Evolutionary conservation across 1,284 basidiomycete genomes (phyloP), one percentile per base, ranked within the genome.

Genomic region (Pulchroboletus neoregius): DNA sequence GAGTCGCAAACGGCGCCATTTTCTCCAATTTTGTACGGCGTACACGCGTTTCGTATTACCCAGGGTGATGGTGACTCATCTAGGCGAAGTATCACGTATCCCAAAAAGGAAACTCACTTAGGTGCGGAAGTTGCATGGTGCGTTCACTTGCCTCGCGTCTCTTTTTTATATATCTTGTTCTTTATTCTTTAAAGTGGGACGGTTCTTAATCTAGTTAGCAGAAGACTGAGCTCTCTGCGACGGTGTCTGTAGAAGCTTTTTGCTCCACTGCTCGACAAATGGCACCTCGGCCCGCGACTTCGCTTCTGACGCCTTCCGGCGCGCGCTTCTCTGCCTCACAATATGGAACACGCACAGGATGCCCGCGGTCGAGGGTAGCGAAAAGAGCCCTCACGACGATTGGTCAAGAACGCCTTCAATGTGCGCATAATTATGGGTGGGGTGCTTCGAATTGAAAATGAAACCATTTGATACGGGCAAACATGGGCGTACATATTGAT

Each of bases 311-410:
- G 46, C 47, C 31, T 41, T 60, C 27, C 32, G 49, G 48, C 34
- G 61, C 46, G 48, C 58, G 28, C 49, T 54, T 51, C 55, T 56
- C 48, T 45, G 35, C 49, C 48, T 60, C 47, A 49, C 52, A 16
- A 48, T 57, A 58, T 56, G 52, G 59, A 62, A 60, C 54, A 45
- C 45, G 60, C 58, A 62, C 60, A 62, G 60, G 60, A 60, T 62
- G 7, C 6, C 48, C 52, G 63, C 42, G 60, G 60, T 63, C 39
- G 58, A 62, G 60, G 60, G 60, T 39, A 58, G 34, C 35, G 40
- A 40, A 27, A 39, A 31, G n/a, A 39, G 3, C 40, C 43, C 13
- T 8, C 2, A n/a, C 30, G 42, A 49, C 35, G 49, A 61, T 61
- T 61, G 62, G 60, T 44, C 46, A 15, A 45, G 58, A 64, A 58